Percentiles rank a stretch among this genome's conserved stretches.
Evolutionary conservation across 192 early-diverging fungal genomes (phyloP).

Genomic region (Linnemannia exigua): DNA sequence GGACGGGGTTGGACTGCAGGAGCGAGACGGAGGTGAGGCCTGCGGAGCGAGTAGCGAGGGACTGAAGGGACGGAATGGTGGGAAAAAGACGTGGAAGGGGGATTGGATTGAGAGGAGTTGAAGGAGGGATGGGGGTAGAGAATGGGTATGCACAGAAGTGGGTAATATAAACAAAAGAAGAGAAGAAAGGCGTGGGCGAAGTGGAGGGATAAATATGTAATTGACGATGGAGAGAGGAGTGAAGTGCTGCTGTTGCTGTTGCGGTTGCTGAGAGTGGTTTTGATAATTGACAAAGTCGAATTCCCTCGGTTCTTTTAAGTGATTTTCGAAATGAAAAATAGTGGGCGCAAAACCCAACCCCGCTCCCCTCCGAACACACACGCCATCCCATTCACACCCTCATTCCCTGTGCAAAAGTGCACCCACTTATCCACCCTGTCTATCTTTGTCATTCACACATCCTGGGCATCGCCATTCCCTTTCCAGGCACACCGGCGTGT

Average conservation of each 20-base stretch:
- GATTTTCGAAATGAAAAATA: neutral
- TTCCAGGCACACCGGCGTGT: slow-evolving; percentile 5
- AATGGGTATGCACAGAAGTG: neutral
- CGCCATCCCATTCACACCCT: neutral
- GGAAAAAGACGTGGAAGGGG: neutral
- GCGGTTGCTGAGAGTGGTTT: neutral
- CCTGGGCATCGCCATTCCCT: neutral
- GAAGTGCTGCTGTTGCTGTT: neutral
- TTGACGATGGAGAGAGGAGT: neutral
- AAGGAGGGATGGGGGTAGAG: neutral
- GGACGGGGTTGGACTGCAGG: slow-evolving; percentile 12
- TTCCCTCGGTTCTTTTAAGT: neutral
- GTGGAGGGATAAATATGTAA: neutral
- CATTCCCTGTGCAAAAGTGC: no score
- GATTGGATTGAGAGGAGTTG: neutral
- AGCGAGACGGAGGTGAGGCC: slow-evolving; percentile 27
- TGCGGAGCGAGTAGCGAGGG: slow-evolving; percentile 23
- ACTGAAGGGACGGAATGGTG: slow-evolving; percentile 31
- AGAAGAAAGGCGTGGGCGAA: neutral
- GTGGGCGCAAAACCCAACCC: neutral
- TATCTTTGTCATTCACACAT: neutral
- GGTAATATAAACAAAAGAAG: neutral
- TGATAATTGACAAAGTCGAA: neutral
- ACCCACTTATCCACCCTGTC: neutral
- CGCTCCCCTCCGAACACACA: neutral